Evolutionary conservation across 257 asterid genomes (phyloP).

Genomic region (Primulina huaijiensis): DNA sequence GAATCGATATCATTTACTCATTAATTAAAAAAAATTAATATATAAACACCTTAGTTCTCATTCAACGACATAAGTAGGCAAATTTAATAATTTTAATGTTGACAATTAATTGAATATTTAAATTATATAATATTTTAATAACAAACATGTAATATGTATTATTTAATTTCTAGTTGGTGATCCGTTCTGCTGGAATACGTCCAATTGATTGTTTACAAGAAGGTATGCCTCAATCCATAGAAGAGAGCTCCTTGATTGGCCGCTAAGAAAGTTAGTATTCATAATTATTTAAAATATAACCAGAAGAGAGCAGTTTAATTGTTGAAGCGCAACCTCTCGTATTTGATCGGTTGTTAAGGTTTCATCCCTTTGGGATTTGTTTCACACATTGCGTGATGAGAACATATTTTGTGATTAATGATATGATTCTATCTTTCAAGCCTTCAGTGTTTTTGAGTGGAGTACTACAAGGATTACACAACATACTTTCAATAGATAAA

Average conservation of each 20-base stretch:
- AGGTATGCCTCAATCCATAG: conserved; percentile 56
- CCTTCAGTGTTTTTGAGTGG: background rate
- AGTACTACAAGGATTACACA: background rate
- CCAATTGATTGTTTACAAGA: conserved; percentile 84
- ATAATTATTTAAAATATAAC: too few relatives aligned
- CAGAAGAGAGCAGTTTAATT: conserved; percentile 11
- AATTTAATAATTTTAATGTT: too few relatives aligned
- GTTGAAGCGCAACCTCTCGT: background rate
- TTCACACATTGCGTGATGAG: conserved; percentile 56
- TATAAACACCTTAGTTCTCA: too few relatives aligned
- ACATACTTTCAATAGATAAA: background rate
- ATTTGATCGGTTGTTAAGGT: conserved; percentile 17
- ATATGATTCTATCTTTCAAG: background rate
- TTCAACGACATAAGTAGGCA: too few relatives aligned
- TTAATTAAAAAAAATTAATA: too few relatives aligned
- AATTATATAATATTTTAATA: too few relatives aligned
- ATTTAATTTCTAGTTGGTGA: conserved; percentile 88
- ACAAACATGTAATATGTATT: too few relatives aligned
- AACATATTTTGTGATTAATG: conserved; percentile 3
- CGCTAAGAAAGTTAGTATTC: conserved; percentile 32
- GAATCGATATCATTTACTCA: too few relatives aligned
- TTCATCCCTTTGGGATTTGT: conserved; percentile 57
- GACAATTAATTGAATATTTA: too few relatives aligned
- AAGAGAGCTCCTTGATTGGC: conserved; percentile 40
- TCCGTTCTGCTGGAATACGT: conserved; percentile 98